Conservation (phyloP, 768 basidiomycete species). For the Neoboletus magnificus region DNA sequence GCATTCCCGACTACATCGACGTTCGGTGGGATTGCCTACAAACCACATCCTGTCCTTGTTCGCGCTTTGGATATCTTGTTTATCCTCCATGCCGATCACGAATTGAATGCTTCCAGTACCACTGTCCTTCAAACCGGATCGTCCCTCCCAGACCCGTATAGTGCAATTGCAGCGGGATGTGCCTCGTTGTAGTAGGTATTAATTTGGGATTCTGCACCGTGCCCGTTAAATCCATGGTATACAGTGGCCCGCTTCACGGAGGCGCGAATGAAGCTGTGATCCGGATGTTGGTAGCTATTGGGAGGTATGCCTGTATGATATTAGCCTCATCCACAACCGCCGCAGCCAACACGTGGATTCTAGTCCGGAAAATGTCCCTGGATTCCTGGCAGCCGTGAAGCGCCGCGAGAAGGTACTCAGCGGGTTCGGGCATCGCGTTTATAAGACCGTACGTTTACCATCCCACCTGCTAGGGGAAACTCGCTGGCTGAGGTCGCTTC, state of each 20-base stretch:
- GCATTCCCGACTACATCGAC: slow-evolving; percentile 15
- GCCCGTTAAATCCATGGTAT: neutral
- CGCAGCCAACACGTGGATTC: neutral
- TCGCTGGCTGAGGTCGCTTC: neutral
- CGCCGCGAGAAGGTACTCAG: slow-evolving; percentile 83
- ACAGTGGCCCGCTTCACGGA: slow-evolving; percentile 43
- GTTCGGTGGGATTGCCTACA: slow-evolving; percentile 60
- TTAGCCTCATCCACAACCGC: neutral
- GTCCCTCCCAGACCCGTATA: slow-evolving; percentile 88
- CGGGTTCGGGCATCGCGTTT: slow-evolving; percentile 86
- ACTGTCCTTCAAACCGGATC: slow-evolving; percentile 86
- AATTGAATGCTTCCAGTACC: slow-evolving; percentile 82
- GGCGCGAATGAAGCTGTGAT: slow-evolving; percentile 95
- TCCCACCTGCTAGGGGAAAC: neutral
- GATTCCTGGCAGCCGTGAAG: slow-evolving; percentile 85
- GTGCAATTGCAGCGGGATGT: slow-evolving; percentile 83
- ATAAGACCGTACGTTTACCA: slow-evolving; percentile 57
- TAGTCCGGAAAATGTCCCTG: slow-evolving; percentile 81
- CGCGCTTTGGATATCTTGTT: slow-evolving; percentile 88
- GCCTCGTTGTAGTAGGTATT: slow-evolving; percentile 81
- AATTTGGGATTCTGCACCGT: neutral
- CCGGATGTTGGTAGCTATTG: slow-evolving; percentile 88
- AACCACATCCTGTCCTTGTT: slow-evolving; percentile 79
- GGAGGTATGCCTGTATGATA: slow-evolving; percentile 48
- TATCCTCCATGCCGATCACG: slow-evolving; percentile 87